phyloP scores from a whole-genome alignment of 169 alveolate species.

The Plasmodium ovale region DNA sequence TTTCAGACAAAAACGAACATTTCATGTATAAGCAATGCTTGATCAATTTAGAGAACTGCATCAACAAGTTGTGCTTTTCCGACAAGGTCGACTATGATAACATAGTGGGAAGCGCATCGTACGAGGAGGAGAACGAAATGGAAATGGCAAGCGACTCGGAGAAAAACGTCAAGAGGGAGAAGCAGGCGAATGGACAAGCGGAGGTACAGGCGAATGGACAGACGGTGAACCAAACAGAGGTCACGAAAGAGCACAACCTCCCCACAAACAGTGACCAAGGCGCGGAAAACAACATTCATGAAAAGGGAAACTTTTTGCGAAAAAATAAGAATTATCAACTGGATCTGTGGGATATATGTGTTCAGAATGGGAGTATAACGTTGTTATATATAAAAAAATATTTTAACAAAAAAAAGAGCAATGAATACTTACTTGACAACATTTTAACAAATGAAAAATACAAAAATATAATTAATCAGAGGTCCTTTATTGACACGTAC shows the following conservation, averaged over 20 bases:
- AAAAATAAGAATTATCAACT: slow-evolving; percentile 59
- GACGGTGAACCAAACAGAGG: neutral
- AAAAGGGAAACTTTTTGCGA: slow-evolving; percentile 15
- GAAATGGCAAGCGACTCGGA: neutral
- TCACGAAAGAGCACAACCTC: neutral
- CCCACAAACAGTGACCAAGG: neutral
- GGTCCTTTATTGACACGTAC: slow-evolving; percentile 65
- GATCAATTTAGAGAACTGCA: slow-evolving; percentile 56
- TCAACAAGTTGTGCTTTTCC: slow-evolving; percentile 53
- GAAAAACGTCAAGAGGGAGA: neutral
- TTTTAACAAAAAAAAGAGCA: slow-evolving; percentile 55
- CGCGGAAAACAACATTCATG: neutral
- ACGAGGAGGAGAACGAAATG: neutral
- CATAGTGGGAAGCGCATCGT: neutral
- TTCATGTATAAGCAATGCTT: slow-evolving; percentile 72
- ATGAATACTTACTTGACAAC: slow-evolving; percentile 27
- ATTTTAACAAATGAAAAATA: slow-evolving; percentile 68
- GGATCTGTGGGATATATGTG: slow-evolving; percentile 79
- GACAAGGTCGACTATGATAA: slow-evolving; percentile 7
- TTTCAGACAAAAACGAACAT: slow-evolving; percentile 24
- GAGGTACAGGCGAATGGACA: neutral
- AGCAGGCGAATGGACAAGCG: neutral
- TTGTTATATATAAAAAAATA: slow-evolving; percentile 67
- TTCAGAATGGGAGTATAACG: slow-evolving; percentile 82
- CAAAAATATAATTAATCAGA: slow-evolving; percentile 37